Conservation (phyloP, 495 filamentous ascomycete species). For the Podospora pseudocomata region DNA sequence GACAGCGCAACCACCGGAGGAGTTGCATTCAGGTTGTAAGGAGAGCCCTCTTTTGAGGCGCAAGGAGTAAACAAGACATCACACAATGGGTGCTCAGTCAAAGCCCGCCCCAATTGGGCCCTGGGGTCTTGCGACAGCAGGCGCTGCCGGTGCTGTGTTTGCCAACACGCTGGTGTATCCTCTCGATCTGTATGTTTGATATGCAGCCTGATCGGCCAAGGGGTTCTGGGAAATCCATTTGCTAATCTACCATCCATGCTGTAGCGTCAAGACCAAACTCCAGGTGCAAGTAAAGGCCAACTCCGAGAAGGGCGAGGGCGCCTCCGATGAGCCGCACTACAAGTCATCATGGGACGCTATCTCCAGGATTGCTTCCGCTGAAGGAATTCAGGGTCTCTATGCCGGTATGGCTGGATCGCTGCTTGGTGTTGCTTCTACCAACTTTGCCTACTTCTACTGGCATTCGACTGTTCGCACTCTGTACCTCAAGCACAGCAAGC, state of each 20-base stretch:
- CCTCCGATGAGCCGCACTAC: constrained; percentile 64
- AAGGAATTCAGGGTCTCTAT: constrained; percentile 81
- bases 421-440: constrained; percentile 90
- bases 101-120: constrained; percentile 77
- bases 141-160: constrained; percentile 87
- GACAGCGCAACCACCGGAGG: not conserved
- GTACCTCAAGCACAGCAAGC: constrained; percentile 66
- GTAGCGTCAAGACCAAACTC: constrained; percentile 90
- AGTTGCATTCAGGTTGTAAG: not conserved
- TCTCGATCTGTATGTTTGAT: constrained; percentile 77
- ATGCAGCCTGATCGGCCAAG: not conserved
- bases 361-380: constrained; percentile 74
- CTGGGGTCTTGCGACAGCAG: constrained; percentile 90
- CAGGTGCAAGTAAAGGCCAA: constrained; percentile 86
- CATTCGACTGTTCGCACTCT: constrained; percentile 83
- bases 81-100: constrained; percentile 73
- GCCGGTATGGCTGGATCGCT: constrained; percentile 82
- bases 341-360: constrained; percentile 83
- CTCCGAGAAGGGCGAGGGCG: constrained; percentile 28
- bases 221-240: not conserved
- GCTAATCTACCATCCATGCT: constrained; percentile 15
- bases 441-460: constrained; percentile 99
- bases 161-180: constrained; percentile 97
- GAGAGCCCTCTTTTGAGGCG: not conserved
- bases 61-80: constrained; percentile 8